Evolutionary conservation across 805 yeast species (phyloP), one percentile per base, ranked within the genome.

Genomic region (Starmerella roubikii): DNA sequence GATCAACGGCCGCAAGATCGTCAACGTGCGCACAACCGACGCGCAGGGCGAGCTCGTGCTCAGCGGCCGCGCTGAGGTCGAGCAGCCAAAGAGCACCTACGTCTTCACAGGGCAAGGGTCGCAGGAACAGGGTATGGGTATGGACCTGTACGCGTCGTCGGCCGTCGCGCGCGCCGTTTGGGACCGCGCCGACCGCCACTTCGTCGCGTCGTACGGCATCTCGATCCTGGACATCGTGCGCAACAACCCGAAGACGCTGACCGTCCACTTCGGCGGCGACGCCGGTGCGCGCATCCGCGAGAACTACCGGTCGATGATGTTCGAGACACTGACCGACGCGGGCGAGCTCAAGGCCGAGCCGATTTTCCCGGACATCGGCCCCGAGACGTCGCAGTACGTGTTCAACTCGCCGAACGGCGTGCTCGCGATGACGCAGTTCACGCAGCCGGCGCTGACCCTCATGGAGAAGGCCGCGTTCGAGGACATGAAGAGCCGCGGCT

Each of bases 101-200:
- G 94, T 91, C 42, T 91, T 93, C 67, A 91, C 99, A 49, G 99
- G 98, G 59, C 99, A 91, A 71, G 99, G 99, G 62, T 88, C 98
- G 45, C 99, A 91, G 66, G 98, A 93, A 64, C 98, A 93, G 69
- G 96, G 96, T 61, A 91, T 91, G 99, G 98, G 99, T 71, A 91
- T 91, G 99, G 98, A 91, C 62, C 72, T 91, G 59, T 91, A 91
- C 64, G 77, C 76, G 49, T 71, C 80, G 30, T 81, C 94, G 36
- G 85, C 74, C 23, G 95, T 91, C 60, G 98, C 99, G 38, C 76
- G 76, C 55, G 75, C 74, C 48, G 96, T 91, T 47, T 91, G 99
- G 98, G 97, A 91, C 62, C 80, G 84, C 60, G 99, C 99, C 46
- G 98, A 91, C 60, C 61, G 63, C 42, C 98, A 93, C 64, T 91